A percentile compares a stretch with the other conserved stretches of the same genome.
These are phyloP conservation scores for Pholiota conissans DNA, from an alignment of 768 basidiomycete genomes.

Conservation along the genomic window DNA sequence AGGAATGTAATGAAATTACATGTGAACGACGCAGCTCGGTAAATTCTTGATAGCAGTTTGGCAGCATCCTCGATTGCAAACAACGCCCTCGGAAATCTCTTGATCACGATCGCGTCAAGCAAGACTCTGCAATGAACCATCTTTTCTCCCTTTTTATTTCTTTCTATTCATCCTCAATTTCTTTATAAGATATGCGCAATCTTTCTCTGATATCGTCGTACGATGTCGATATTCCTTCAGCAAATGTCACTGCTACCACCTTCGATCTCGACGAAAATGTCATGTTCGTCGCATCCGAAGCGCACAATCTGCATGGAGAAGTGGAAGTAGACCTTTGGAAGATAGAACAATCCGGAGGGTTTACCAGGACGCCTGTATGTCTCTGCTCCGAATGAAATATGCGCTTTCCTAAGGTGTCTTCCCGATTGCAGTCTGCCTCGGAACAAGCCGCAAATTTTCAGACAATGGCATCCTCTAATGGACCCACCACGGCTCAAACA, in stretches of 20 bases:
- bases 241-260: conserved; percentile 45
- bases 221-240: conserved; percentile 16
- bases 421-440: conserved; percentile 18
- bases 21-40: background rate
- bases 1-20: background rate
- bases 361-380: conserved; percentile 17
- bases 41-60: conserved; percentile 19
- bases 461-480: conserved; percentile 28
- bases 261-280: conserved; percentile 66
- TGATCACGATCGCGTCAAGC: conserved; percentile 14
- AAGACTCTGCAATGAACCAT: conserved; percentile 8
- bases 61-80: conserved; percentile 16
- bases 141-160: conserved; percentile 6
- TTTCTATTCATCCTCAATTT: background rate
- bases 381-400: background rate
- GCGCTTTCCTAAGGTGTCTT: background rate
- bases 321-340: conserved; percentile 64
- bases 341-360: conserved; percentile 24
- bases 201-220: conserved; percentile 42
- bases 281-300: conserved; percentile 59
- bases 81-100: conserved; percentile 16
- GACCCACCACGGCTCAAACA: conserved; percentile 39
- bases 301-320: conserved; percentile 41
- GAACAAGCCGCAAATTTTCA: conserved; percentile 37
- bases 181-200: conserved; percentile 50